phyloP scores from a whole-genome alignment of 495 filamentous ascomycete species.

The Penicillium argentinense region DNA sequence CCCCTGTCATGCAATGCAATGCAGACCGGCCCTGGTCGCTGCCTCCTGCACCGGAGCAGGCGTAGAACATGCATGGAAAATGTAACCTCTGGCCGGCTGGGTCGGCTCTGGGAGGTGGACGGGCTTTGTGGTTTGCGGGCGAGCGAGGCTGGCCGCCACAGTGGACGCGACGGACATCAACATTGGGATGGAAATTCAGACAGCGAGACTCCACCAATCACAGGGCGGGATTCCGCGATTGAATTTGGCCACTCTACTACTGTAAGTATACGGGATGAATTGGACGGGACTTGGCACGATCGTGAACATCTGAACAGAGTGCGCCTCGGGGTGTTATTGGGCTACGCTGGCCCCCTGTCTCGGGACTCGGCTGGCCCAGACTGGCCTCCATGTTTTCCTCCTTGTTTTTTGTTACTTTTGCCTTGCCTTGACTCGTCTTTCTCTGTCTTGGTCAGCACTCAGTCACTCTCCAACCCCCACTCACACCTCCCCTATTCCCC shows the following conservation, averaged over 20 bases:
- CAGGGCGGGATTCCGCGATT: too few species aligned
- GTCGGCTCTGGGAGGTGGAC: background rate
- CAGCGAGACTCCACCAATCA: slow-evolving; percentile 5
- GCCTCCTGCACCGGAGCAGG: slow-evolving; percentile 25
- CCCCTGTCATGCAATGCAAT: slow-evolving; percentile 17
- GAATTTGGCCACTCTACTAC: too few species aligned
- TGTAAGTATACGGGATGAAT: too few species aligned
- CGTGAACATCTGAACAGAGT: too few species aligned
- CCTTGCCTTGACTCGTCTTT: too few species aligned
- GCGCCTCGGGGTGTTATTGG: background rate
- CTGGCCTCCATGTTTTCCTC: background rate
- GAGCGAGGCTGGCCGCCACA: background rate
- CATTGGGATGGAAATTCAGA: slow-evolving; percentile 1
- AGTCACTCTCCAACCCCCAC: background rate
- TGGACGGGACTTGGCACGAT: too few species aligned
- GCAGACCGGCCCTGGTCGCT: background rate
- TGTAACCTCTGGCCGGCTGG: slow-evolving; percentile 20
- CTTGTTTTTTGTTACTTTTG: background rate
- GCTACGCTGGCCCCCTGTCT: slow-evolving; percentile 15
- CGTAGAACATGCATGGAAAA: slow-evolving; percentile 51
- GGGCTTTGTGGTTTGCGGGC: too few species aligned
- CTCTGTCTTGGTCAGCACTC: slow-evolving; percentile 3
- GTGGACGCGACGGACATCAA: slow-evolving; percentile 2
- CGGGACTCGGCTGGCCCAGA: slow-evolving; percentile 18
- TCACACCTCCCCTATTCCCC: background rate